Base-by-base conservation (phyloP, 2,329 filamentous ascomycete species). In the Exophiala oligosperma region DNA sequence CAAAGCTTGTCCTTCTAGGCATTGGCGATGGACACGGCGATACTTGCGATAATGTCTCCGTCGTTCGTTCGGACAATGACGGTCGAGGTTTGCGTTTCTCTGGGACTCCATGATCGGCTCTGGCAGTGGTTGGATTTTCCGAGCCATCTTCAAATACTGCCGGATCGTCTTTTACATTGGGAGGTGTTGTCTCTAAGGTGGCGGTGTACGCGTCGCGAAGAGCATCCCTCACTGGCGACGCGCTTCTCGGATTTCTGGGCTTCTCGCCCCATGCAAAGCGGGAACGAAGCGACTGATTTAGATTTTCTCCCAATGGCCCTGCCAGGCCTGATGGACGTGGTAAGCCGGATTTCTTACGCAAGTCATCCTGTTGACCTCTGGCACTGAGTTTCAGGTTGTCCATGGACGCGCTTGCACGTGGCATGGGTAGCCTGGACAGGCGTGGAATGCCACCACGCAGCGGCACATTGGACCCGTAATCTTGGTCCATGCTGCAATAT, bases 11-110 rank as follows among this genome's bases (percentile, higher is more conserved):
- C 7, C 82, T 78, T 54, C 57, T 49, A 21, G 86, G 84, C 58
- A 81, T 84, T 47, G 89, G 73, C 0, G 84, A 84, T 3, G 92
- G 92, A 0, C 92, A 94, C 0, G 90, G 85, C 0, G 92, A 90
- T 29, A 96, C 77, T 48, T 86, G 84, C 2, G 91, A 83, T 4
- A 97, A 77, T 0, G 91, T 96, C 71, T 96, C 91, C 43, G 96
- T 87, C 0, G 92, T 95, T 57, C 93, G 81, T 67, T 97, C 92
- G 0, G 89, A 86, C 3, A 97, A 78, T 0, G 90, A 92, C 12
- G 76, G 77, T 11, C 78, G 70, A 3, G 74, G 67, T 64, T 52
- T 58, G 3, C 59, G 61, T 52, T 26, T 24, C 9, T 48, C 24
- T 2, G 59, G 66, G 26, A 53, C 52, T 37, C 57, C 61, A 43